These are phyloP conservation scores for Evernia prunastri DNA, from an alignment of 495 filamentous ascomycete species.

Conservation along the genomic window DNA sequence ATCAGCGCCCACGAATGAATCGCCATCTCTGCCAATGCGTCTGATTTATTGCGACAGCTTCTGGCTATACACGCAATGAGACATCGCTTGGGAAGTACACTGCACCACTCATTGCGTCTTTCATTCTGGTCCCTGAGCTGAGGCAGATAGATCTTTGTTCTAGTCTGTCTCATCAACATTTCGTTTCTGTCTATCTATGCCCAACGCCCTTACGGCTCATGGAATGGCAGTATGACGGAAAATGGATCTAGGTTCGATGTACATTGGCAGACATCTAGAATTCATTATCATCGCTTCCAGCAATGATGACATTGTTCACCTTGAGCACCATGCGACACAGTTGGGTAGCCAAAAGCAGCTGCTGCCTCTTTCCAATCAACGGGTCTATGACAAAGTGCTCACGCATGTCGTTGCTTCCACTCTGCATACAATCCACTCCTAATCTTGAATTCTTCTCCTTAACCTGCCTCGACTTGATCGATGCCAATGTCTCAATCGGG, in stretches of 20 bases:
- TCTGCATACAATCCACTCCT: constrained; percentile 96
- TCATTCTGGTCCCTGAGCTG: background rate
- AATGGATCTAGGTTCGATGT: background rate
- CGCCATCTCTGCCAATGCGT: no score
- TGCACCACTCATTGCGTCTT: background rate
- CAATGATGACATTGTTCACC: constrained; percentile 91
- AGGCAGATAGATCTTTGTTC: background rate
- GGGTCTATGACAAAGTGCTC: constrained; percentile 97
- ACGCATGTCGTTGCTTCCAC: constrained; percentile 91
- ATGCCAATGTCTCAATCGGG: constrained; percentile 89
- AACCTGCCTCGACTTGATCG: constrained; percentile 91
- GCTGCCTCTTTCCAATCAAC: constrained; percentile 93
- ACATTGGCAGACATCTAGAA: constrained; percentile 53
- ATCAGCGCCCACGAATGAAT: no score
- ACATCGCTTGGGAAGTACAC: background rate
- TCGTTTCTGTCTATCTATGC: background rate
- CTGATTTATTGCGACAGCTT: no score
- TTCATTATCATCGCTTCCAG: constrained; percentile 85
- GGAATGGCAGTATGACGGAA: background rate
- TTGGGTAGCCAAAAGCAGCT: constrained; percentile 92
- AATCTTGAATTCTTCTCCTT: constrained; percentile 79
- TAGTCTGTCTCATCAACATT: background rate
- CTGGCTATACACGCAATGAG: background rate
- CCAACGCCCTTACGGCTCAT: background rate
- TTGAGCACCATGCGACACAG: constrained; percentile 99